A percentile compares a stretch with the other conserved stretches of the same genome.
phyloP scores from a whole-genome alignment of 257 asterid species.

The Craterostigma plantagineum region DNA sequence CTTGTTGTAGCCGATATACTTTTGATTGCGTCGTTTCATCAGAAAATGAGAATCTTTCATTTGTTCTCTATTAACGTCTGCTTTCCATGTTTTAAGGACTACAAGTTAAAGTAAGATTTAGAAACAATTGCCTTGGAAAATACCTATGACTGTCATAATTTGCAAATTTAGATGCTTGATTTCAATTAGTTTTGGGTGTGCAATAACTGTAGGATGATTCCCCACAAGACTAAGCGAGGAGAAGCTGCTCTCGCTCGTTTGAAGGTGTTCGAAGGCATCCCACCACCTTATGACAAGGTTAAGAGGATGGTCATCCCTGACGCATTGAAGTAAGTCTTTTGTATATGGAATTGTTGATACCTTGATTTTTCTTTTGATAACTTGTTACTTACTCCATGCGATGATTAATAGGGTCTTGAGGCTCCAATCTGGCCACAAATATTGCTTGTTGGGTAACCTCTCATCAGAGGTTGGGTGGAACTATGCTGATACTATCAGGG shows the following conservation, averaged over 20 bases:
- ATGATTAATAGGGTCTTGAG: constrained; percentile 48
- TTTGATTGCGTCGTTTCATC: too few species aligned
- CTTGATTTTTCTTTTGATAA: not conserved
- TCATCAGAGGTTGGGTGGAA: constrained; percentile 88
- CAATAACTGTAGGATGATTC: constrained; percentile 41
- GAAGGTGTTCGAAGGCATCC: constrained; percentile 56
- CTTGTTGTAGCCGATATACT: too few species aligned
- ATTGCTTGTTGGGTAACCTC: constrained; percentile 57
- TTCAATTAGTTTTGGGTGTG: too few species aligned
- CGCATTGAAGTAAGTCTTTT: constrained; percentile 51
- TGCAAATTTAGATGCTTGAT: not conserved
- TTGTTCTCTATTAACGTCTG: too few species aligned
- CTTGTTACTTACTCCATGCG: not conserved
- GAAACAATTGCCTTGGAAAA: not conserved
- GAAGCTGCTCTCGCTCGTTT: constrained; percentile 57
- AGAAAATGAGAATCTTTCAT: too few species aligned
- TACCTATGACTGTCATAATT: not conserved
- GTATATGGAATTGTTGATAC: not conserved
- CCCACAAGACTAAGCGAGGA: constrained; percentile 70
- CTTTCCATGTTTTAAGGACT: not conserved
- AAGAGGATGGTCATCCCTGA: constrained; percentile 77
- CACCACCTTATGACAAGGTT: constrained; percentile 52
- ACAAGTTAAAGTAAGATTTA: not conserved
- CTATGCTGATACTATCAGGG: constrained; percentile 58
- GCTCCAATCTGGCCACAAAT: constrained; percentile 79